Evolutionary conservation across 2,329 filamentous ascomycete species (phyloP).

Genomic region (Claviceps sp.): DNA sequence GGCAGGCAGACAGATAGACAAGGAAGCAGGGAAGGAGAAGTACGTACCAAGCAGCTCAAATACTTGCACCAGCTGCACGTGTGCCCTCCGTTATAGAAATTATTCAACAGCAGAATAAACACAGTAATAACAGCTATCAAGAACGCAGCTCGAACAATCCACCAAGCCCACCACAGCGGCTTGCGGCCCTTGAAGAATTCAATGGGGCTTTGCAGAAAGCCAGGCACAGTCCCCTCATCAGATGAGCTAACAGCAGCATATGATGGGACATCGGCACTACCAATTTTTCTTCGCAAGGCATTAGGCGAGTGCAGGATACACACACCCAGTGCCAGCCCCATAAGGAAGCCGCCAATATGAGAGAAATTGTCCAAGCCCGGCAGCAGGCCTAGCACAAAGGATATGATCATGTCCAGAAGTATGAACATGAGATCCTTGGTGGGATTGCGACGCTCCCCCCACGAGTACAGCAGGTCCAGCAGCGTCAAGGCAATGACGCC

Average conservation of each 20-base stretch:
- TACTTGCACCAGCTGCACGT: constrained; percentile 91
- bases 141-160: constrained; percentile 68
- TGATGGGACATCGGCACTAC: constrained; percentile 43
- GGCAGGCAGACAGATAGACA: too few relatives aligned
- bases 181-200: constrained; percentile 89
- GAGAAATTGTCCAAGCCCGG: constrained; percentile 95
- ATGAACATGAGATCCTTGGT: constrained; percentile 81
- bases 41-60: constrained; percentile 74
- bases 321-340: constrained; percentile 77
- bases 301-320: constrained; percentile 83
- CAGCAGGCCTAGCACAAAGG: constrained; percentile 81
- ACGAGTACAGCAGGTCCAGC: constrained; percentile 86
- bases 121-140: constrained; percentile 70
- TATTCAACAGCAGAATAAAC: constrained; percentile 76
- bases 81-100: constrained; percentile 73
- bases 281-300: constrained; percentile 59
- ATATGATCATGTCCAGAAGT: constrained; percentile 70
- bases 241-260: constrained; percentile 55
- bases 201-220: constrained; percentile 48
- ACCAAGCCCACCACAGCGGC: constrained; percentile 95
- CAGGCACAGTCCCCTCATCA: constrained; percentile 32
- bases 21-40: too few relatives aligned
- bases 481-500: constrained; percentile 81
- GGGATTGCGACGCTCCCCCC: constrained; percentile 65
- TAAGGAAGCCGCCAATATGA: constrained; percentile 90